Evolutionary conservation across 495 filamentous ascomycete species (phyloP).

Genomic region (Clohesyomyces aquaticus): DNA sequence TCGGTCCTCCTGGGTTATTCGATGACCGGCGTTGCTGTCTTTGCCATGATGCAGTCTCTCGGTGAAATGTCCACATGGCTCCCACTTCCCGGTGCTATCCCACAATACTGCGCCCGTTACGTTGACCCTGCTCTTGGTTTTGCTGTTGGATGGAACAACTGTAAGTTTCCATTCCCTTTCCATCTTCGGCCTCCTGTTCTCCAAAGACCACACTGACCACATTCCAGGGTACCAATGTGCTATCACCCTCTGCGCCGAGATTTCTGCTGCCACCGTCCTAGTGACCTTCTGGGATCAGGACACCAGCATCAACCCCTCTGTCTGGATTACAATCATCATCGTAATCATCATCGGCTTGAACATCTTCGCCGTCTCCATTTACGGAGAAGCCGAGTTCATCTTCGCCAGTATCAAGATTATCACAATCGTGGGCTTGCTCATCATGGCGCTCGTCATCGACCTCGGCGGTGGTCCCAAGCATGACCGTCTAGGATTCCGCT

Average conservation of each 20-base stretch:
- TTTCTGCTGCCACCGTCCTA: constrained; percentile 72
- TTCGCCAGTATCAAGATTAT: constrained; percentile 77
- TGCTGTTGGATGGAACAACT: constrained; percentile 75
- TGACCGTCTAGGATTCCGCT: constrained; percentile 69
- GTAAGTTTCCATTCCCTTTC: too few relatives aligned
- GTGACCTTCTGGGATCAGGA: constrained; percentile 75
- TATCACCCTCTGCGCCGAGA: constrained; percentile 74
- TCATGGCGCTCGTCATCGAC: constrained; percentile 63
- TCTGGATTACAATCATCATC: constrained; percentile 78
- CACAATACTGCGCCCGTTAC: constrained; percentile 72
- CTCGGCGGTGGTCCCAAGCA: constrained; percentile 66
- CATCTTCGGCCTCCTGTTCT: too few relatives aligned
- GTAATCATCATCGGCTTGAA: constrained; percentile 68
- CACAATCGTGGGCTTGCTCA: constrained; percentile 63
- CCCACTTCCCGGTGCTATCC: constrained; percentile 75
- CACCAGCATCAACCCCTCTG: constrained; percentile 58
- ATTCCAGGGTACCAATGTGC: constrained; percentile 43
- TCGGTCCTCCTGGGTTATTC: constrained; percentile 70
- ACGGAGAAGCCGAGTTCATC: constrained; percentile 75
- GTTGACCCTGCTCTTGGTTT: constrained; percentile 76
- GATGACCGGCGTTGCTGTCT: constrained; percentile 69
- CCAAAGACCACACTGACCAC: too few relatives aligned
- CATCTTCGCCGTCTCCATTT: constrained; percentile 67
- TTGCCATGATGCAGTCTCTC: constrained; percentile 58
- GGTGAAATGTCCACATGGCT: constrained; percentile 78